Base-by-base conservation (phyloP, 768 basidiomycete species). In the Boletales sp. region DNA sequence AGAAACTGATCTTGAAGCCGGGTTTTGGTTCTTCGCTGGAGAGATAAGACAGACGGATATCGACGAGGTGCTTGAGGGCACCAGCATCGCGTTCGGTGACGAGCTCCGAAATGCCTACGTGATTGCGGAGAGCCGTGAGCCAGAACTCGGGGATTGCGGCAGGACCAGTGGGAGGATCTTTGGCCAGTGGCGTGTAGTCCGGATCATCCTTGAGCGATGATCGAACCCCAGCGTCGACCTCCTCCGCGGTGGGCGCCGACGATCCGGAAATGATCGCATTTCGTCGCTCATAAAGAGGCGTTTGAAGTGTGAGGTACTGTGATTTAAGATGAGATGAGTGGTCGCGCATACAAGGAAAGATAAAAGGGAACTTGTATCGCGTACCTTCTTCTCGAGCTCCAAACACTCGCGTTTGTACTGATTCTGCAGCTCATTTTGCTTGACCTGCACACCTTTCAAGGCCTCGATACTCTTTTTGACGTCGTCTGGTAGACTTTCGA, bases 41-140 rank as follows among this genome's bases (percentile, higher is more conserved):
- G 49, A 94, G 78, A 68, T 96, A 95, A 42, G 83, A 78, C 53
- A 96, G 74, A 41, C 79, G 79, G 57, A 98, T 79, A 62, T 99
- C 92, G 54, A 72, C 73, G 50, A 99, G 82, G 59, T 77, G 70
- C 71, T 90, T 90, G 64, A 99, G 83, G 8, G 93, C 94, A 41
- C 65, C 83, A 53, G 77, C 91, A 67, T 99, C 95, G 49, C 89
- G 86, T 61, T 98, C 94, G 21, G 91, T 95, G 74, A 98, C 91
- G 65, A 94, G 76, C 17, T 94, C 93, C 38, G 79, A 77, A 48
- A 97, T 77, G 44, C 82, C 90, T 48, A 87, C 70, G 68, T 98
- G 94, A 71, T 96, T 98, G 57, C 89, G 84, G 47, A 98, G 78
- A 3, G 94, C 92, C 1, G 96, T 98, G 60, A 96, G 83, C 95